Base-by-base conservation (phyloP, 2,329 filamentous ascomycete genomes). In the Paramyrothecium roridum region DNA sequence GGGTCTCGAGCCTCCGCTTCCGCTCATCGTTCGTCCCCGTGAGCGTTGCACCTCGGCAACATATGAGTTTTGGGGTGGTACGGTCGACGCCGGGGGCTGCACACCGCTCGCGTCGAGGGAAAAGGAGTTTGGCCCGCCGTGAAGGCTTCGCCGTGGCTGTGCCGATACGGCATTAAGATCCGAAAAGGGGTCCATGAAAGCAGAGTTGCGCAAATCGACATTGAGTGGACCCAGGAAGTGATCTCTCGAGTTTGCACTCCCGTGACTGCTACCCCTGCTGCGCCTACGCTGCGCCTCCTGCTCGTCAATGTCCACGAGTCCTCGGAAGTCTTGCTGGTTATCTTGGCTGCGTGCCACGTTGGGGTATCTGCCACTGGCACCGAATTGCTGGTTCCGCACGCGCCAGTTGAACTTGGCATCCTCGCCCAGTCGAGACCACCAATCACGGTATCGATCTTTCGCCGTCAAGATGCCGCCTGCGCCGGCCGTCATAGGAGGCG, bases 11-110 rank as follows among this genome's bases (percentile, higher is more conserved):
- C 59, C 65, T 20, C 66, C 63, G 22, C 57, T 56, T 12, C 63
- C 63, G 55, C 67, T 67, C 33, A 78, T 64, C 16, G 77, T 79
- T 50, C 73, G 73, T 7, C 77, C 76, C n/a, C 81, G 76, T 0
- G 80, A 80, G 30, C 76, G 77, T 3, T 76, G 76, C 7, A 78
- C 71, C 48, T 78, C 72, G n/a, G 74, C 72, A 2, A 79, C 70
- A 57, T 82, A 82, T 1, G 70, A 77, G 12, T 71, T 63, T 11
- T 71, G 70, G 12, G 68, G 68, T 45, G 70, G 70, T 33, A 66
- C 65, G 7, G 64, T 57, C 12, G 55, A 47, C 7, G 52, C 51
- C 54, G 62, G 55, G 19, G 57, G 61, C 51, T 67, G 59, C 26
- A 80, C 71, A 13, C 78, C 78, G 57, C 82, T 77, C 11, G 67